phyloP scores from a whole-genome alignment of 2,329 filamentous ascomycete genomes.

The Byssochlamys sp. region DNA sequence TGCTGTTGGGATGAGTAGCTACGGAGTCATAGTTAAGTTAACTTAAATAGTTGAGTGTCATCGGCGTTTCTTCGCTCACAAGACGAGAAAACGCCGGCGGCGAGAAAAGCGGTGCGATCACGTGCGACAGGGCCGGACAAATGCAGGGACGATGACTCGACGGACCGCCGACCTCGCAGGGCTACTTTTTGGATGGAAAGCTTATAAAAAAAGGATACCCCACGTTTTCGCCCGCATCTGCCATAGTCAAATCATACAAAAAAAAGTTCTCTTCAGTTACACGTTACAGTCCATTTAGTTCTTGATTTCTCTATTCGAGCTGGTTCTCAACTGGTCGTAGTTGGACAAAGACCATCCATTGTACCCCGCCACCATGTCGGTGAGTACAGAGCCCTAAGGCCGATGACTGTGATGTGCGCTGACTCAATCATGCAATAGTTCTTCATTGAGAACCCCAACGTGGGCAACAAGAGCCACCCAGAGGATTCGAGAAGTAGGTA shows the following conservation, averaged over 20 bases:
- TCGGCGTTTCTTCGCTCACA: background rate
- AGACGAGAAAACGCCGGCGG: background rate
- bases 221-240: background rate
- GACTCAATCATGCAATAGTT: constrained; percentile 40
- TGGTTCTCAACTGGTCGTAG: background rate
- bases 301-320: constrained; percentile 5
- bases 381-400: constrained; percentile 15
- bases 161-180: background rate
- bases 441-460: constrained; percentile 68
- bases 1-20: background rate
- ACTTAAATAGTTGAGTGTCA: too few relatives aligned
- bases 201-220: background rate
- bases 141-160: background rate
- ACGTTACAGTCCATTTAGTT: background rate
- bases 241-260: background rate
- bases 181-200: background rate
- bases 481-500: constrained; percentile 77
- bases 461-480: constrained; percentile 62
- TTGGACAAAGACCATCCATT: background rate
- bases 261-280: background rate
- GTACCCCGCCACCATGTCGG: constrained; percentile 23
- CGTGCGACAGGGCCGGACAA: background rate
- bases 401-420: constrained; percentile 1
- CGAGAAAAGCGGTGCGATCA: background rate
- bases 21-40: too few relatives aligned